Conservation (phyloP, 768 basidiomycete genomes). For the Kwoniella sp. region DNA sequence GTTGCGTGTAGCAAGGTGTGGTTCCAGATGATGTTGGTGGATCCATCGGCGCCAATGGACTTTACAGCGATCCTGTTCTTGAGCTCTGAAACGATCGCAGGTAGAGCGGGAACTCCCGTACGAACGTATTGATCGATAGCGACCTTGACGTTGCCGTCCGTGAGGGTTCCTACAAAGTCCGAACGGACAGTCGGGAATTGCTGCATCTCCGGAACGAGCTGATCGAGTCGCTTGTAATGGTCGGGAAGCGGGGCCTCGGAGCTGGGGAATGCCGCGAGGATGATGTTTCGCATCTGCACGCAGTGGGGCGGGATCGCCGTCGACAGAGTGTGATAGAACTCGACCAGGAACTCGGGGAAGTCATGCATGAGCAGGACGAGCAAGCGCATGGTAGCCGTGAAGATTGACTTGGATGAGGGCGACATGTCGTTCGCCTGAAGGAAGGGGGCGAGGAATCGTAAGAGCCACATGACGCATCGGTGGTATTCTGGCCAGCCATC, state of each 20-base stretch:
- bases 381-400: conserved; percentile 81
- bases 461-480: conserved; percentile 83
- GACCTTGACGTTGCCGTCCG: conserved; percentile 69
- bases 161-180: conserved; percentile 80
- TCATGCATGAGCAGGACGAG: conserved; percentile 94
- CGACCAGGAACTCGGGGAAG: conserved; percentile 96
- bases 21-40: conserved; percentile 67
- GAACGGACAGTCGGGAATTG: conserved; percentile 84
- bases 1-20: conserved; percentile 84
- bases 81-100: conserved; percentile 65
- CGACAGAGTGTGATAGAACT: conserved; percentile 92
- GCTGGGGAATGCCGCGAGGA: conserved; percentile 86
- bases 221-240: conserved; percentile 53
- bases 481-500: conserved; percentile 98
- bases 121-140: conserved; percentile 82
- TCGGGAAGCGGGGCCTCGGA: conserved; percentile 56
- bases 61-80: conserved; percentile 66
- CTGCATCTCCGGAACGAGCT: conserved; percentile 80
- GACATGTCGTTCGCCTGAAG: conserved; percentile 70
- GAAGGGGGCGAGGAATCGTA: conserved; percentile 92
- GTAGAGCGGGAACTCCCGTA: conserved; percentile 49
- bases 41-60: conserved; percentile 50
- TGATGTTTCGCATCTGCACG: conserved; percentile 92
- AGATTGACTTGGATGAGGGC: conserved; percentile 75
- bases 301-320: conserved; percentile 88